Evolutionary conservation across 2,329 filamentous ascomycete genomes (phyloP), one percentile per base, ranked within the genome.

Genomic region (Clarireedia hainanense): DNA sequence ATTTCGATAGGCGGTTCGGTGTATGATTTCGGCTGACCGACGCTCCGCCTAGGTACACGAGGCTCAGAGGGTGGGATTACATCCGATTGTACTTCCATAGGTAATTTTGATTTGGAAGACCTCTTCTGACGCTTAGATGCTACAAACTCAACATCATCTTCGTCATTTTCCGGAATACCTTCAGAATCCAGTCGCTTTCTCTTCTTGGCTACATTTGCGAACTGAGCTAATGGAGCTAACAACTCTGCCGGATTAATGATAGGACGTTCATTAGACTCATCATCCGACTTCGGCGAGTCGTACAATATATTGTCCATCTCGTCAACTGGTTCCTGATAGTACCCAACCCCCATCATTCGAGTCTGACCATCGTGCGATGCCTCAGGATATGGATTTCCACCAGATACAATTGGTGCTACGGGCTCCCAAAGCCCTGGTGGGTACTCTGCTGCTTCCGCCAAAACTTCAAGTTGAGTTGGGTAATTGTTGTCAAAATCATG

Each of bases 331-430:
- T 62, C 59, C 42, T 67, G 64, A 48, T 66, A 68, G 56, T 65
- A 67, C 14, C 64, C 67, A 37, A 63, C 60, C 27, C 67, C 65
- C 63, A 69, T 67, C 63, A 66, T 66, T 6, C 62, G 62, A 12
- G 58, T 58, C 27, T 60, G 60, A 5, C 53, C 61, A 48, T 60
- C 27, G 43, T 60, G 55, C 37, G 61, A 60, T 23, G 62, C 62
- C 30, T 68, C 59, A n/a, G 61, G 63, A 43, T 65, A 64, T n/a
- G 58, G 54, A 14, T 49, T 20, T 26, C 60, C 58, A 1, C 42
- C 27, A 30, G 54, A 37, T 45, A 59, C 34, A 54, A 64, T 63
- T 7, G 62, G 56, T 39, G 59, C 57, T 9, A 60, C 56, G 14
- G 64, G 61, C 20, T 58, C 60, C 23, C 61, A 51, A 37, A 66